Base-by-base conservation (phyloP, 2,329 filamentous ascomycete genomes). In the Neonectria ditissima region DNA sequence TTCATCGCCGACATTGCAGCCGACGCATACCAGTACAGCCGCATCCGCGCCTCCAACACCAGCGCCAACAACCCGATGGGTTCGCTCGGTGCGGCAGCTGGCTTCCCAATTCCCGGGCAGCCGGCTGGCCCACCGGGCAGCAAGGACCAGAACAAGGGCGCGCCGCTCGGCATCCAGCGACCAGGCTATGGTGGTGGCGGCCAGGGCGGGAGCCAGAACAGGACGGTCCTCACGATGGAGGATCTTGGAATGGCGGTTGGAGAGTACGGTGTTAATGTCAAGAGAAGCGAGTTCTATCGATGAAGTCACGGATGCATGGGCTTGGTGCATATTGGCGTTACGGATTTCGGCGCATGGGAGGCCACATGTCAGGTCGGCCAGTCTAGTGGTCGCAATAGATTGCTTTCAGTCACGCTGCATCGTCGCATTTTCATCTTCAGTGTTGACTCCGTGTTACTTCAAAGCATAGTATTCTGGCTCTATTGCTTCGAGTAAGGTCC, bases 1-100 rank as follows among this genome's bases (percentile, higher is more conserved):
- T 99, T 99, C 84, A 92, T 99, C 73, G 94, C 96, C 63, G 96
- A 99, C 78, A 93, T 99, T 69, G 96, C 96, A 2, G 94, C 96
- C 61, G 96, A 99, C 78, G 94, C 96, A 3, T 99, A 99, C 79
- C 96, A 99, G 80, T 98, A 97, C 84, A 94, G 92, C 65, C 93
- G 95, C 56, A 98, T 99, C 75, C 91, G 96, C 43, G 92, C 93
- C n/a, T 95, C 92, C 22, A 94, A 91, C 62, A 89, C 87, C 26
- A 94, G 92, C 67, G 90, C 91, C 13, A 97, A 94, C 77, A 97
- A 97, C 79, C 92, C 93, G 1, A 94, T 97, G 89, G 93, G 93
- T 64, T 93, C 91, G 69, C 85, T 97, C 16, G 93, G 92, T 62
- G 92, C 91, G 1, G 90, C 89, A 1, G 91, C 89, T 0, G 91